phyloP scores from a whole-genome alignment of 2,329 filamentous ascomycete genomes.

The Colletotrichum godetiae region DNA sequence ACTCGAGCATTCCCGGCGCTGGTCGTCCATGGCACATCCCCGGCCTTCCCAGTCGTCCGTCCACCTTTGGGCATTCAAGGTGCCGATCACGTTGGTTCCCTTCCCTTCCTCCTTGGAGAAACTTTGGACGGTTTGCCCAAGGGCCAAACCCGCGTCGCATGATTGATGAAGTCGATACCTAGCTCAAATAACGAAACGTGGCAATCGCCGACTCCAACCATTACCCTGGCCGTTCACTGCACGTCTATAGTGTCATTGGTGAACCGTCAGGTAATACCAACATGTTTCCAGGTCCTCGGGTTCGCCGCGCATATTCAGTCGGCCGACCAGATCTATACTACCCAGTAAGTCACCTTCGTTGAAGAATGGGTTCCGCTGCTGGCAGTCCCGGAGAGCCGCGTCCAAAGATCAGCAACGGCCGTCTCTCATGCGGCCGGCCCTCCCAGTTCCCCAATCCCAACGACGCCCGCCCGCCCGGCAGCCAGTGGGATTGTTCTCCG shows the following conservation, averaged over 20 bases:
- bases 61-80: neutral
- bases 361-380: neutral
- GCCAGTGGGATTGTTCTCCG: constrained; percentile 4
- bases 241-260: neutral
- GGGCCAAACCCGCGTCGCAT: neutral
- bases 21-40: neutral
- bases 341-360: neutral
- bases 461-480: neutral
- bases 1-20: neutral
- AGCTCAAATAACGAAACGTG: neutral
- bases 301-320: neutral
- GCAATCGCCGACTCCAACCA: neutral
- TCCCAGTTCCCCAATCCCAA: neutral
- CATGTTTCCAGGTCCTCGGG: neutral
- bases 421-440: constrained; percentile 12
- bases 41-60: neutral
- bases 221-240: neutral
- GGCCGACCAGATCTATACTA: neutral
- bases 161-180: neutral
- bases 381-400: constrained; percentile 1
- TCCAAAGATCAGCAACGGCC: constrained; percentile 4
- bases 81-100: constrained; percentile 1
- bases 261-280: neutral
- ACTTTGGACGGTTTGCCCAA: neutral
- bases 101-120: neutral